phyloP scores from a whole-genome alignment of 768 basidiomycete species.

The Candolleomyces eurysporus region DNA sequence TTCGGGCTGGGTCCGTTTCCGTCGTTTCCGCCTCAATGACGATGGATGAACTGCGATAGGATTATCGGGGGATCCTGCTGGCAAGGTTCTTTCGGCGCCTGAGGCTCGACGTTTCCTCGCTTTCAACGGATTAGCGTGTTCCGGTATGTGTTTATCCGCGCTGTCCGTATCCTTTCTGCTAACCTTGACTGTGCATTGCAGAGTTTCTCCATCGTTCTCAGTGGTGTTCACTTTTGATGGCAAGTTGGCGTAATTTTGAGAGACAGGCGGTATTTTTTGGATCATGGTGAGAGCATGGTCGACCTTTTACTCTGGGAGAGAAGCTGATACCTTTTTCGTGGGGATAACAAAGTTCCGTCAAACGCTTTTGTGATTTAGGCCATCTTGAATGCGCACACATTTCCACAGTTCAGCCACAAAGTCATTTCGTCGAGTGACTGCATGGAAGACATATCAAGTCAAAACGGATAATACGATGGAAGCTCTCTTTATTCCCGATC shows the following conservation, averaged over 20 bases:
- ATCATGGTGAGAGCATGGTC: background rate
- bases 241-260: background rate
- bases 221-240: background rate
- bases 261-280: background rate
- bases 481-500: background rate
- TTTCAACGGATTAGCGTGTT: background rate
- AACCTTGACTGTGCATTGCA: background rate
- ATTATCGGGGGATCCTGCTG: background rate
- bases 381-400: background rate
- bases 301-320: background rate
- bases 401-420: slow-evolving; percentile 1
- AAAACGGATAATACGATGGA: background rate
- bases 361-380: background rate
- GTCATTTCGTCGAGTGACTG: background rate
- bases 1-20: background rate
- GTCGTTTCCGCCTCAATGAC: background rate
- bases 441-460: background rate
- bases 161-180: too few relatives aligned
- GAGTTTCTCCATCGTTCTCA: background rate
- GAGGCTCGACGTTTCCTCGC: background rate
- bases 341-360: background rate
- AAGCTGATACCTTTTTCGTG: background rate
- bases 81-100: background rate
- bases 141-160: background rate
- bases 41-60: background rate